Evolutionary conservation across 495 filamentous ascomycete genomes (phyloP), one percentile per base, ranked within the genome.

Genomic region (Aspergillus ostianus): DNA sequence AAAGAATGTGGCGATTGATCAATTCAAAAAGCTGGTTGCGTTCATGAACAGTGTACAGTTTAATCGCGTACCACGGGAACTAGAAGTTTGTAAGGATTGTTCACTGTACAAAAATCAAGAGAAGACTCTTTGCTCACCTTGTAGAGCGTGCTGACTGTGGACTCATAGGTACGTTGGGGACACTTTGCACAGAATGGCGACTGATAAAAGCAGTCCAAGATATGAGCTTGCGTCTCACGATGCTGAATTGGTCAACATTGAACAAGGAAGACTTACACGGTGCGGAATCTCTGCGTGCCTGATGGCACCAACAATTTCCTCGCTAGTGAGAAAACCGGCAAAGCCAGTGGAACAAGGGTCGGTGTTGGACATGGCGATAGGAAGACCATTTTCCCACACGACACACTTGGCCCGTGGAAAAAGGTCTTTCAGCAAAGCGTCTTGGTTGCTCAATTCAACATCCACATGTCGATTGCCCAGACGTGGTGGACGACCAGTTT

Each of bases 141-240:
- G 65, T 82, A 82, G 53, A 94, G 73, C 0, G 86, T 90, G 62
- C 84, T 89, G 61, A 91, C 89, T 67, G 90, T 80, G 45, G 81
- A 87, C 74, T 94, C 90, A 61, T 84, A 93, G 10, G 85, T 82
- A 2, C 90, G 86, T 72, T 92, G 86, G 6, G 84, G 84, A 57
- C 85, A 88, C 56, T 87, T 82, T 29, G 71, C 73, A 4, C 83
- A 78, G 64, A 86, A 92, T 1, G 81, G 81, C 48, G 85, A 86
- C 88, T 91, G 53, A 4, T 50, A 32, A 7, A 57, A 19, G 45
- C n/a, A 13, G 21, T 47, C 29, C 52, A 23, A 21, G 53, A 23
- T 47, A 50, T 71, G 36, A 68, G 49, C 44, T n/a, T 17, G 0
- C 19, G 57, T 51, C 64, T 36, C 61, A 52, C 48, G 9, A 9